Percentiles rank a stretch among this genome's conserved stretches.
Conservation (phyloP, 2,329 filamentous ascomycete genomes). For the Botrytis porri region DNA sequence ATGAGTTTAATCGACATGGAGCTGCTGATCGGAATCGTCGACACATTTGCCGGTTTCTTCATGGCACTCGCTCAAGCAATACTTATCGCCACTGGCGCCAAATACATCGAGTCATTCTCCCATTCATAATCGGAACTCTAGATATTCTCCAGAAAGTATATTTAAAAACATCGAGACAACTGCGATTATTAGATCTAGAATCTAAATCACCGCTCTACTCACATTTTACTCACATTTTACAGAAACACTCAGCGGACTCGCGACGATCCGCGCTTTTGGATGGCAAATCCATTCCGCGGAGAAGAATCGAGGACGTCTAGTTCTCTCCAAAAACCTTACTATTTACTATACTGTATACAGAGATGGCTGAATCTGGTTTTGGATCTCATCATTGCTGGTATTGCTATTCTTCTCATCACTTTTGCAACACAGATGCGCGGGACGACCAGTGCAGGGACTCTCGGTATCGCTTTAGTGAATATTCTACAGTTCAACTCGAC, state of each 20-base stretch:
- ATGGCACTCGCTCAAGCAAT: slow-evolving; percentile 9
- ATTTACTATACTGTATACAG: slow-evolving; percentile 55
- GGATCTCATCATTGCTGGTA: slow-evolving; percentile 36
- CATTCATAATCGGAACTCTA: slow-evolving; percentile 2
- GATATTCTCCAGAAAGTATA: slow-evolving; percentile 42
- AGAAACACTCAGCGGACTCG: slow-evolving; percentile 44
- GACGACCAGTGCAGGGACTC: slow-evolving; percentile 23
- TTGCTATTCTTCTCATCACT: slow-evolving; percentile 31
- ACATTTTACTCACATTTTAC: slow-evolving; percentile 47
- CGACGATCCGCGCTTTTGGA: slow-evolving; percentile 42
- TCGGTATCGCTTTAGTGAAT: slow-evolving; percentile 27
- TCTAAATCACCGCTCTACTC: slow-evolving; percentile 43
- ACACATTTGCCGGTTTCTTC: slow-evolving; percentile 12
- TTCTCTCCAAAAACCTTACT: slow-evolving; percentile 53
- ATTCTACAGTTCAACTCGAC: slow-evolving; percentile 27
- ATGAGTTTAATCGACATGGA: slow-evolving; percentile 35
- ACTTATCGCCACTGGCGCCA: slow-evolving; percentile 14
- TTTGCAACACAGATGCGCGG: slow-evolving; percentile 24
- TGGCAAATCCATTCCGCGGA: slow-evolving; percentile 17
- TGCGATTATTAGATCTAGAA: slow-evolving; percentile 47
- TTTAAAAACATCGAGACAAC: slow-evolving; percentile 46
- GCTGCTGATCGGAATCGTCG: slow-evolving; percentile 26
- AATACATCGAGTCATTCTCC: slow-evolving; percentile 6
- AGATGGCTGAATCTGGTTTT: slow-evolving; percentile 59
- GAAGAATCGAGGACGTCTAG: slow-evolving; percentile 47